A percentile compares a stretch with the other conserved stretches of the same genome.
These are phyloP conservation scores for Neurospora africana DNA, from an alignment of 495 filamentous ascomycete species.

Conservation along the genomic window DNA sequence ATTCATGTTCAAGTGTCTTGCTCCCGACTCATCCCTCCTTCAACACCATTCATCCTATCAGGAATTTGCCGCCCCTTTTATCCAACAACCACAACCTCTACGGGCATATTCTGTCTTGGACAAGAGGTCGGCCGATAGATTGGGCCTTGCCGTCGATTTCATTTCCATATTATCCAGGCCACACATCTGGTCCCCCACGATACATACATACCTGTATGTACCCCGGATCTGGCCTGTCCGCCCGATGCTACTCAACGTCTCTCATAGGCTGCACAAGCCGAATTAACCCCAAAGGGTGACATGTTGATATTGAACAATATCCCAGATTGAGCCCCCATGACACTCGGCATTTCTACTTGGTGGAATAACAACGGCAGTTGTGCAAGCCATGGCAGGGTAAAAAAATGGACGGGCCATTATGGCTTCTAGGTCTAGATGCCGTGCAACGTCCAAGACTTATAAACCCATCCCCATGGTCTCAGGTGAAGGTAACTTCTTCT, in stretches of 20 bases:
- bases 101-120: neutral
- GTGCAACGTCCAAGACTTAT: neutral
- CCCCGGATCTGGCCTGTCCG: neutral
- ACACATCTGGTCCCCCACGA: neutral
- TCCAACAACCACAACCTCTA: neutral
- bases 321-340: neutral
- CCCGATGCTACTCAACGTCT: neutral
- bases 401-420: neutral
- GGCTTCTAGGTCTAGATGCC: too few relatives aligned
- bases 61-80: neutral
- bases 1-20: neutral
- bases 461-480: neutral
- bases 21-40: neutral
- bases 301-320: conserved; percentile 5
- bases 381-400: neutral
- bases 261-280: neutral
- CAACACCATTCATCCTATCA: neutral
- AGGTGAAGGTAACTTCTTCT: neutral
- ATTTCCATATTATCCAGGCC: neutral
- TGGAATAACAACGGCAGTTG: conserved; percentile 2
- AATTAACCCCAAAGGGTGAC: neutral
- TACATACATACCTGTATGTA: neutral
- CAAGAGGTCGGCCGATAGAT: neutral
- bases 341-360: conserved; percentile 5
- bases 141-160: neutral